phyloP scores from a whole-genome alignment of 495 filamentous ascomycete species.

The Neurospora terricola region DNA sequence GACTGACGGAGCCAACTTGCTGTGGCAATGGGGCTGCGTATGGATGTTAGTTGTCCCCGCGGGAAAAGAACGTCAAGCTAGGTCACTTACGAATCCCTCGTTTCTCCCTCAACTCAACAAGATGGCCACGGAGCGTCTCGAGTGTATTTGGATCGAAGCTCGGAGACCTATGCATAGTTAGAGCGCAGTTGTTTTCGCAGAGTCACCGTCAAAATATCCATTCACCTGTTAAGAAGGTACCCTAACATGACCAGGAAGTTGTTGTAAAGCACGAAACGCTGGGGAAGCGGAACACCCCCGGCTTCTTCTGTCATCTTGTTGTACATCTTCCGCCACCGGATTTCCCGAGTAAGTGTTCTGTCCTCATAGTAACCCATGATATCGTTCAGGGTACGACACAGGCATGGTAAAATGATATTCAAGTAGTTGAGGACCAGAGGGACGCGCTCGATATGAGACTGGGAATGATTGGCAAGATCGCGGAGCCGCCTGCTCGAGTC shows the following conservation, averaged over 20 bases:
- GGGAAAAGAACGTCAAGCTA: background rate
- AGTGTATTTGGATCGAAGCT: slow-evolving; percentile 43
- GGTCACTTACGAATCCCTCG: slow-evolving; percentile 32
- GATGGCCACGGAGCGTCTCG: slow-evolving; percentile 34
- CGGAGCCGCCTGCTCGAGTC: slow-evolving; percentile 35
- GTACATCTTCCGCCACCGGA: slow-evolving; percentile 44
- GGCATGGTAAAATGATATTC: slow-evolving; percentile 40
- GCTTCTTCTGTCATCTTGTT: slow-evolving; percentile 41
- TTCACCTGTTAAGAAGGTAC: slow-evolving; percentile 39
- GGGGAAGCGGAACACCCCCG: slow-evolving; percentile 35
- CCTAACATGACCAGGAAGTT: slow-evolving; percentile 38
- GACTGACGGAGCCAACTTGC: slow-evolving; percentile 11
- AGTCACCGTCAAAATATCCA: background rate
- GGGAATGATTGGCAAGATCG: slow-evolving; percentile 41
- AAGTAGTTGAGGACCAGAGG: slow-evolving; percentile 41
- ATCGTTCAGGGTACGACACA: slow-evolving; percentile 38
- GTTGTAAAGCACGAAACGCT: slow-evolving; percentile 44
- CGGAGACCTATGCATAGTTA: slow-evolving; percentile 31
- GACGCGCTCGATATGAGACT: slow-evolving; percentile 36
- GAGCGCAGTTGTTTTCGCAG: background rate
- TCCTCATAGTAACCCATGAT: slow-evolving; percentile 43
- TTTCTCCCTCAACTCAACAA: slow-evolving; percentile 36
- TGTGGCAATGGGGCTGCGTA: slow-evolving; percentile 18
- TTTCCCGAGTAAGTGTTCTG: slow-evolving; percentile 31
- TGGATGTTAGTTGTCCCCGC: background rate